Conservation (phyloP, 768 basidiomycete species). For the Suillus paluster region DNA sequence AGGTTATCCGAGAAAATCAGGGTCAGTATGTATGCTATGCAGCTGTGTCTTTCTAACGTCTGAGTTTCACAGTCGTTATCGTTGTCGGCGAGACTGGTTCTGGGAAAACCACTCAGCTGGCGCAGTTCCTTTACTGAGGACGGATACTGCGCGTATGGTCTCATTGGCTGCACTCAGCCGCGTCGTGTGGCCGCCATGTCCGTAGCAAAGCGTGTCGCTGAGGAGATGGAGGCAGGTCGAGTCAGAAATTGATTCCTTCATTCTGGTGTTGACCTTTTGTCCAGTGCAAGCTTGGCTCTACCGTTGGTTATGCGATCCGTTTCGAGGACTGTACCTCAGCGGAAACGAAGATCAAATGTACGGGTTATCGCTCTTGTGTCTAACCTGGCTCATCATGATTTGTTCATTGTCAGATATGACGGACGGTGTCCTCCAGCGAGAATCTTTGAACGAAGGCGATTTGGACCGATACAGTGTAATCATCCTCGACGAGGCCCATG, state of each 20-base stretch:
- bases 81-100: constrained; percentile 99
- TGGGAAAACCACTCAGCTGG: constrained; percentile 95
- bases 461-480: constrained; percentile 95
- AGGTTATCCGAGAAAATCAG: constrained; percentile 91
- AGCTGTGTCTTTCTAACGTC: constrained; percentile 5
- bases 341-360: constrained; percentile 97
- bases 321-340: constrained; percentile 97
- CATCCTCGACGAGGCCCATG: constrained; percentile 99
- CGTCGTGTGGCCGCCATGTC: constrained; percentile 99
- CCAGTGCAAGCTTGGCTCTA: constrained; percentile 85
- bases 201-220: constrained; percentile 99
- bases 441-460: constrained; percentile 98
- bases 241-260: background rate
- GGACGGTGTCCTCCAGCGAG: constrained; percentile 96
- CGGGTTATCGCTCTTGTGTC: constrained; percentile 27
- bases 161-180: constrained; percentile 97
- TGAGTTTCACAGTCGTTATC: constrained; percentile 66
- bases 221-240: constrained; percentile 94
- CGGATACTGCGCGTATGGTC: constrained; percentile 87
- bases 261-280: constrained; percentile 13
- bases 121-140: constrained; percentile 98
- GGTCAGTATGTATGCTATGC: constrained; percentile 48
- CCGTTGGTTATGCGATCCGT: constrained; percentile 96
- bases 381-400: constrained; percentile 5
- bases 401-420: constrained; percentile 79